phyloP scores from a whole-genome alignment of 768 basidiomycete genomes.

The Tylopilus cervinicoccineus region DNA sequence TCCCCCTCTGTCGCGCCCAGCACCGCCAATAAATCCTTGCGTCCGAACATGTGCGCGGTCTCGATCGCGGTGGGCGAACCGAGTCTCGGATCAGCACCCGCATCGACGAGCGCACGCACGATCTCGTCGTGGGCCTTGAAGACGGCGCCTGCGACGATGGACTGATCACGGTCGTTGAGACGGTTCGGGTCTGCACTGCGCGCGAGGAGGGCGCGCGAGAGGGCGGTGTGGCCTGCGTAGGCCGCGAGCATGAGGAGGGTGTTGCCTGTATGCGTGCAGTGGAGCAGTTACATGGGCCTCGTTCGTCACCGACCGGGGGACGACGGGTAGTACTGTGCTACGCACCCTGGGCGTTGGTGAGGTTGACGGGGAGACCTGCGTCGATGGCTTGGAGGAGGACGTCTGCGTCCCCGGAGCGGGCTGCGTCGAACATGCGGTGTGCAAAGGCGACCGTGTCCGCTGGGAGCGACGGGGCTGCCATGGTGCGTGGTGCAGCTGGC shows the following conservation, averaged over 20 bases:
- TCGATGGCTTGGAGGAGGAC: constrained; percentile 59
- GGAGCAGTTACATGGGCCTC: too few species aligned
- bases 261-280: constrained; percentile 54
- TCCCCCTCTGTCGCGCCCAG: constrained; percentile 62
- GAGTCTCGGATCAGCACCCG: constrained; percentile 57
- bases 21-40: constrained; percentile 49
- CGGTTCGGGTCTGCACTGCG: constrained; percentile 64
- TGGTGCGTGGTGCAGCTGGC: too few species aligned
- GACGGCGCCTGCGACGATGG: constrained; percentile 71
- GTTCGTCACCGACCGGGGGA: too few species aligned
- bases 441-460: constrained; percentile 47
- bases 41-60: constrained; percentile 63
- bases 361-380: constrained; percentile 65
- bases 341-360: constrained; percentile 68
- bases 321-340: neutral
- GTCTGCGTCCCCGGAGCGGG: constrained; percentile 52
- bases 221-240: constrained; percentile 60
- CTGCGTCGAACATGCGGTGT: constrained; percentile 71
- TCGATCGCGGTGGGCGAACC: constrained; percentile 55
- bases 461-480: constrained; percentile 20
- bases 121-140: constrained; percentile 70
- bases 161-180: constrained; percentile 68
- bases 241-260: constrained; percentile 77
- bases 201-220: constrained; percentile 49
- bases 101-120: constrained; percentile 48